Base-by-base conservation (phyloP, 768 basidiomycete genomes). In the Termitomyces sp. region DNA sequence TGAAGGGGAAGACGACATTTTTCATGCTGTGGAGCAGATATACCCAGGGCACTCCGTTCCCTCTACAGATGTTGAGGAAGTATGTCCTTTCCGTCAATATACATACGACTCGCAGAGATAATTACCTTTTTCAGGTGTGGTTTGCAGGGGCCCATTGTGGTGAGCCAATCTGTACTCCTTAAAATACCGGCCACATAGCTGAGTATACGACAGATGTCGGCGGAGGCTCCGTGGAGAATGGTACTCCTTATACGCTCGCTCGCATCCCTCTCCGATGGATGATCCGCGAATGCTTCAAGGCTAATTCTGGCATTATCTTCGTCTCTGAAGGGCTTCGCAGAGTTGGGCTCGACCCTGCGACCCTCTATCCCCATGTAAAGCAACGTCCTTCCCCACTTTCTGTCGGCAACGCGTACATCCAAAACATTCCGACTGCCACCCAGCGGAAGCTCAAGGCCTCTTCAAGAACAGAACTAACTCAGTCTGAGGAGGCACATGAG, bases 211-310 rank as follows among this genome's bases (percentile, higher is more conserved):
- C 28, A 71, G 71, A 74, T 51, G 66, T 74, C 23, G 71, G 73
- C 5, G 73, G 73, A 32, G 72, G 73, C 16, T 71, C 71, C 0
- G 71, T 72, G 16, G 59, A 63, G 2, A 82, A 85, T 65, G 74
- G 73, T 35, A 78, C 76, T 0, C 70, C 72, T 2, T 68, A 82
- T 52, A 74, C 76, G 4, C 79, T 87, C 0, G 78, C 84, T 0
- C 76, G 81, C 53, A 82, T 85, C 44, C 69, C 84, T 3, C 75
- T 87, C 3, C 77, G 80, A 1, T 87, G 89, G 89, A 88, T 91
- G 87, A 71, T 91, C 33, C 82, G 88, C 35, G 83, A 90, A 65
- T 83, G 81, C 64, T 86, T 89, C 78, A 78, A 78, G 57, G 68
- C 81, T 9, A 72, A 84, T 0, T 77, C 83, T 0, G 87, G 86